Percentiles rank a stretch among this genome's conserved stretches.
Evolutionary conservation across 2,329 filamentous ascomycete species (phyloP).

Genomic region (Exophiala dermatitidis): DNA sequence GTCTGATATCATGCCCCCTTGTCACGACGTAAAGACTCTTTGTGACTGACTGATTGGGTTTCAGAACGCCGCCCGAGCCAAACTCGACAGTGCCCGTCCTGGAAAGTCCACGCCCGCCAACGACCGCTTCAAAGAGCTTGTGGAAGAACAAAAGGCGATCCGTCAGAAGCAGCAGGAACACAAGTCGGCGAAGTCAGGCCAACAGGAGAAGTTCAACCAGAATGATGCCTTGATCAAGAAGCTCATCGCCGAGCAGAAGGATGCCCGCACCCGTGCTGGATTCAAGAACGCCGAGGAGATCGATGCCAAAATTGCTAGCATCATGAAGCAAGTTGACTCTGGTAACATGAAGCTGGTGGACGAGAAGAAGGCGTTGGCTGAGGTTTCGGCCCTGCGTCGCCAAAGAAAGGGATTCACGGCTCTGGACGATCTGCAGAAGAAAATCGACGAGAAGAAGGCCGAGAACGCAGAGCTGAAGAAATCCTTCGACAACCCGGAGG

Average conservation of each 20-base stretch:
- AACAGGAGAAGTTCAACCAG: conserved; percentile 85
- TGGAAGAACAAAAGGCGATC: conserved; percentile 67
- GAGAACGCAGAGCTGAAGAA: conserved; percentile 88
- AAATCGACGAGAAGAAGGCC: conserved; percentile 76
- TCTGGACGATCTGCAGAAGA: conserved; percentile 79
- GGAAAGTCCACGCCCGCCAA: conserved; percentile 70
- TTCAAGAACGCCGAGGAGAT: conserved; percentile 88
- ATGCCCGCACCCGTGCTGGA: conserved; percentile 66
- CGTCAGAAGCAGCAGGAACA: conserved; percentile 77
- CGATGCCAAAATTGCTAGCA: conserved; percentile 68
- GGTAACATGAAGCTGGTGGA: conserved; percentile 94
- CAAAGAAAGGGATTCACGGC: conserved; percentile 83
- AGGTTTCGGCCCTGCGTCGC: conserved; percentile 77
- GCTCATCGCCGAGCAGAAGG: conserved; percentile 80
- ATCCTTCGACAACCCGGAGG: conserved; percentile 81
- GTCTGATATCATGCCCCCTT: conserved; percentile 27
- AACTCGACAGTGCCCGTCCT: conserved; percentile 74
- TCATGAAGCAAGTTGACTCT: conserved; percentile 79
- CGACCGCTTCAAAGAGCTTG: conserved; percentile 71
- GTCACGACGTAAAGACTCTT: background rate
- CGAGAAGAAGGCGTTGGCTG: conserved; percentile 84
- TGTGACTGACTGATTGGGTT: conserved; percentile 9
- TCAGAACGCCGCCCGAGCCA: conserved; percentile 78
- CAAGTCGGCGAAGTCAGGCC: conserved; percentile 70
- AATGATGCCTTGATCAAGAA: conserved; percentile 84